Conservation (phyloP, 2,329 filamentous ascomycete species). For the Dendryphion nanum region DNA sequence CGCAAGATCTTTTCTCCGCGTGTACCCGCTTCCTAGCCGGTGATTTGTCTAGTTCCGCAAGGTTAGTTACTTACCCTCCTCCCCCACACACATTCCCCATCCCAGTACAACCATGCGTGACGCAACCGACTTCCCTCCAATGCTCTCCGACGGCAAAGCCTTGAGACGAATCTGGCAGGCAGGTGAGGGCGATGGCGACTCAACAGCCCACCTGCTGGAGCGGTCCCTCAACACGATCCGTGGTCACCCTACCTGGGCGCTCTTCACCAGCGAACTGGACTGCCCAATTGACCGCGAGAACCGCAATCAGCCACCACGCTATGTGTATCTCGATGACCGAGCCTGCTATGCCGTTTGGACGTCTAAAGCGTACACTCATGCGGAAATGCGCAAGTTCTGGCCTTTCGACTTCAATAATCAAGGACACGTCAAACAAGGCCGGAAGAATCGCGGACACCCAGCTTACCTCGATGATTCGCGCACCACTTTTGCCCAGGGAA, state of each 20-base stretch:
- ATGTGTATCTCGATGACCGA: conserved; percentile 42
- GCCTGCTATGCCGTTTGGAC: conserved; percentile 33
- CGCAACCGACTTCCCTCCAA: too few relatives aligned
- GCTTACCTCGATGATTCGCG: conserved; percentile 21
- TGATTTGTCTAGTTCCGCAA: too few relatives aligned
- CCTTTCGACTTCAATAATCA: conserved; percentile 37
- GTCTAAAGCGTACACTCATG: conserved; percentile 26
- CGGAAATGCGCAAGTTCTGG: conserved; percentile 31
- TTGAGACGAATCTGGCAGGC: conserved; percentile 39
- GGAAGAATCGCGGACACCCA: conserved; percentile 39
- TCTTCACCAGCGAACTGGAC: conserved; percentile 34
- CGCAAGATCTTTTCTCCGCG: too few relatives aligned
- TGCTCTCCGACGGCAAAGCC: conserved; percentile 26
- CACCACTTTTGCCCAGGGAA: conserved; percentile 10
- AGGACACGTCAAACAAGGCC: conserved; percentile 28
- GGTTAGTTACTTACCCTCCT: conserved; percentile 1
- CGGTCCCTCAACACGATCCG: conserved; percentile 12
- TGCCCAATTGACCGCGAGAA: conserved; percentile 22
- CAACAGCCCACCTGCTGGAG: conserved; percentile 24
- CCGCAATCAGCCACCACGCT: conserved; percentile 32
- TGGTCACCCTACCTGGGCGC: conserved; percentile 40
- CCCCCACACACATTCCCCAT: conserved; percentile 3
- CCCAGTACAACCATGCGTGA: too few relatives aligned
- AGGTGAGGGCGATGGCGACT: conserved; percentile 38
- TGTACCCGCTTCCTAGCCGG: too few relatives aligned